Percentiles rank a stretch among this genome's conserved stretches.
phyloP scores from a whole-genome alignment of 805 yeast species.

The Yamadazyma insecticola region DNA sequence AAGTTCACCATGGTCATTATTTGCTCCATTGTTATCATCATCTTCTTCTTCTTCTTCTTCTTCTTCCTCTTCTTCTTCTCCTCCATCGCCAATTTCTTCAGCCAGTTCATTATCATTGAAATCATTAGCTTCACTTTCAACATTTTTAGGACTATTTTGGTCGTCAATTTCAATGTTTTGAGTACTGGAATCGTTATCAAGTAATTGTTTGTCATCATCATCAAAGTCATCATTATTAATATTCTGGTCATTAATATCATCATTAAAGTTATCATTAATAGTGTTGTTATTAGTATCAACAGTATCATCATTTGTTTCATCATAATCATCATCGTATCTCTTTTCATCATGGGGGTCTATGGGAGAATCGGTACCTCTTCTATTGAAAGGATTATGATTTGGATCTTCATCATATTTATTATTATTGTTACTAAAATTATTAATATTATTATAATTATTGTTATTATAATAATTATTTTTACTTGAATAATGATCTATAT shows the following conservation, averaged over 20 bases:
- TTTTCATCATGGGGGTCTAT: not conserved
- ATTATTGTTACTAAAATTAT: not conserved
- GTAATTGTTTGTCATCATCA: not conserved
- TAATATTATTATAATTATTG: slow-evolving; percentile 1
- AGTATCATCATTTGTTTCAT: slow-evolving; percentile 35
- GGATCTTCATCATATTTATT: not conserved
- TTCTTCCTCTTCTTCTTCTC: slow-evolving; percentile 4
- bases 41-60: slow-evolving; percentile 6
- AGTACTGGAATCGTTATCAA: slow-evolving; percentile 2
- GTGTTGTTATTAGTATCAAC: slow-evolving; percentile 14
- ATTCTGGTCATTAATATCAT: slow-evolving; percentile 3
- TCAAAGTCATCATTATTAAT: not conserved
- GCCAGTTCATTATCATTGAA: slow-evolving; percentile 16
- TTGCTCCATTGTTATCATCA: slow-evolving; percentile 5
- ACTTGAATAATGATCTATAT: slow-evolving; percentile 13
- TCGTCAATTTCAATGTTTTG: slow-evolving; percentile 10
- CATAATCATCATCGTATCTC: slow-evolving; percentile 34
- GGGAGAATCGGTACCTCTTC: not conserved
- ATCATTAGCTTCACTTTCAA: slow-evolving; percentile 12
- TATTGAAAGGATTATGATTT: not conserved
- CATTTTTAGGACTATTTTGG: slow-evolving; percentile 5
- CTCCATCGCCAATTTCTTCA: slow-evolving; percentile 3
- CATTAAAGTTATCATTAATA: slow-evolving; percentile 15
- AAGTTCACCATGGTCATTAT: not conserved
- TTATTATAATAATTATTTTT: slow-evolving; percentile 5